Base-by-base conservation (phyloP, 2,329 filamentous ascomycete genomes). In the Teratosphaeria epicoccoides region DNA sequence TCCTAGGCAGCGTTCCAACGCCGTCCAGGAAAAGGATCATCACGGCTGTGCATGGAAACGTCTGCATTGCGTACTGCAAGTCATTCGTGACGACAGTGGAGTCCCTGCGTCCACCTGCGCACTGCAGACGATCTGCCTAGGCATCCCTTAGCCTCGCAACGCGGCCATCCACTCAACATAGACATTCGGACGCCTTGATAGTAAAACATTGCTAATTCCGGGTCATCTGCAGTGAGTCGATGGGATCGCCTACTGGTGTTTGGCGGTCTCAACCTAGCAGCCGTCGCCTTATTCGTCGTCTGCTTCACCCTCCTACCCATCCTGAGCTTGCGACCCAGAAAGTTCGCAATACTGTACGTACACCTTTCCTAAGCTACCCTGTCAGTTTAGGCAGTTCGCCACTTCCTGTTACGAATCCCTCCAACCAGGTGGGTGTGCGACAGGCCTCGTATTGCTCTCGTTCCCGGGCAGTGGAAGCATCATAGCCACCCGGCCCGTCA, bases 241-340 rank as follows among this genome's bases (percentile, higher is more conserved):
- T 97, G 91, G 93, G 93, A 98, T 73, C 87, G 91, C 52, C 75
- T 97, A 66, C 78, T 98, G 68, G 81, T 97, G 64, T 98, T 98
- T 71, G 84, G 81, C 59, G 88, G 84, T 66, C 94, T 91, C 75
- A 95, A 95, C 71, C 71, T 95, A 62, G 89, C 85, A 55, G 89
- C 93, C 57, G 77, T 88, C 58, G 88, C 87, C 60, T 91, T 94
- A 76, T 97, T 98, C 76, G 82, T 94, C 68, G 82, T 95, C 63
- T 90, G 87, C 76, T 95, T 97, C 74, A 84, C 84, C 61, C 76
- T 97, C 52, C 91, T 95, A 73, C 90, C 90, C 50, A 78, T 90
- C 55, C 78, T 96, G 60, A 79, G 87, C 59, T 71, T 88, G 59
- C 83, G 80, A 68, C 90, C 91, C 61, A 82, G 87, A 71, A 98